These are phyloP conservation scores for Hyphodiscus hymeniophilus DNA, from an alignment of 495 filamentous ascomycete genomes.

Conservation along the genomic window DNA sequence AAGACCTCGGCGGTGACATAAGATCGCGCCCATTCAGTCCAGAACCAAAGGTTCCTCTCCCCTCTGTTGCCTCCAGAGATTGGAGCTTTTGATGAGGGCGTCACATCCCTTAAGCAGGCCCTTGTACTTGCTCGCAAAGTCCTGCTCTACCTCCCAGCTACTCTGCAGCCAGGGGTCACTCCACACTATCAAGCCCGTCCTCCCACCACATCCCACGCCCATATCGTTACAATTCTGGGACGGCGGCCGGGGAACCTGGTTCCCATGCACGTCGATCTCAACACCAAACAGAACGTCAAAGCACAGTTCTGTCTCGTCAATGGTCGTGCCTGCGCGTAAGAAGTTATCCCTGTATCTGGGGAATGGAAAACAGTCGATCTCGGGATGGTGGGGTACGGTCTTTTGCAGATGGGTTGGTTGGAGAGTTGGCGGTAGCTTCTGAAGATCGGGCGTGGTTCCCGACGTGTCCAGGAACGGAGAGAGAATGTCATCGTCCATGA, in stretches of 20 bases:
- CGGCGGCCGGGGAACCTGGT: too few relatives aligned
- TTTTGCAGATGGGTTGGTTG: slow-evolving; percentile 20
- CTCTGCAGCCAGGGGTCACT: slow-evolving; percentile 30
- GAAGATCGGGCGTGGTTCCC: background rate
- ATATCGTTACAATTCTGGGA: background rate
- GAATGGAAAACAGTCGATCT: slow-evolving; percentile 28
- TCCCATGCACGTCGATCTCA: background rate
- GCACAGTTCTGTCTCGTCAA: slow-evolving; percentile 8
- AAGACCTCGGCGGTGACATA: too few relatives aligned
- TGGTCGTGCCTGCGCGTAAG: background rate
- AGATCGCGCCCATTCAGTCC: background rate
- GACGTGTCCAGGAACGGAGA: slow-evolving; percentile 4
- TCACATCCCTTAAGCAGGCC: slow-evolving; percentile 31
- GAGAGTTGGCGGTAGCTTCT: slow-evolving; percentile 17
- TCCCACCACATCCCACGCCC: background rate
- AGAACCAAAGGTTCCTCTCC: slow-evolving; percentile 3
- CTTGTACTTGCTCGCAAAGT: slow-evolving; percentile 32
- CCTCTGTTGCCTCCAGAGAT: slow-evolving; percentile 31
- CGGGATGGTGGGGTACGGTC: slow-evolving; percentile 26
- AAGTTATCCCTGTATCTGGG: slow-evolving; percentile 22
- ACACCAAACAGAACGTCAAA: slow-evolving; percentile 5
- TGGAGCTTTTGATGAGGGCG: slow-evolving; percentile 30
- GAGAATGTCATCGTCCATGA: slow-evolving; percentile 2
- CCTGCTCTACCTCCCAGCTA: slow-evolving; percentile 37
- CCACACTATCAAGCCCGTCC: slow-evolving; percentile 34